phyloP scores from a whole-genome alignment of 208 protist genomes.

The Porcisia hertigi region DNA sequence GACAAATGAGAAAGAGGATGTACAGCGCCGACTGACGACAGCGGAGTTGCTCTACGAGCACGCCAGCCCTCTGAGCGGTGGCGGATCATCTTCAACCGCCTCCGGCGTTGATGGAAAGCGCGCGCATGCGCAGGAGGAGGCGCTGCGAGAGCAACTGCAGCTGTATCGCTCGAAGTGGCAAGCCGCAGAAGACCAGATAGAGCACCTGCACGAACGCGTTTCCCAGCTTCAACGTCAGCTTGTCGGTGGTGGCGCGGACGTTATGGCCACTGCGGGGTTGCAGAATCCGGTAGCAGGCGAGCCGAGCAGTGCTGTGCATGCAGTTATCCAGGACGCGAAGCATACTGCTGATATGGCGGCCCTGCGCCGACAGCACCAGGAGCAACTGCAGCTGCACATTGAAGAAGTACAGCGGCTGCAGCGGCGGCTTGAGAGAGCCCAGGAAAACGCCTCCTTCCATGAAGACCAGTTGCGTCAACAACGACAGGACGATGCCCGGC shows the following conservation, averaged over 20 bases:
- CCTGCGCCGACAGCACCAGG: conserved; percentile 33
- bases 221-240: conserved; percentile 32
- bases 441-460: conserved; percentile 45
- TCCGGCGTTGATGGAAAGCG: background rate
- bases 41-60: conserved; percentile 38
- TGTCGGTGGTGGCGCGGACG: background rate
- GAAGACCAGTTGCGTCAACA: conserved; percentile 53
- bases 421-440: conserved; percentile 53
- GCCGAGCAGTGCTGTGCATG: background rate
- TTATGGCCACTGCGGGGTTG: background rate
- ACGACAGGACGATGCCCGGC: conserved; percentile 42
- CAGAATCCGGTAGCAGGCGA: conserved; percentile 3
- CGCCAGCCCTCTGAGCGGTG: conserved; percentile 2
- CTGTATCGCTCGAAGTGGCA: conserved; percentile 58
- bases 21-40: conserved; percentile 26
- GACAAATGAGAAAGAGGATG: conserved; percentile 4
- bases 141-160: conserved; percentile 42
- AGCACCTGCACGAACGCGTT: conserved; percentile 37
- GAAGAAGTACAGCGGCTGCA: conserved; percentile 62
- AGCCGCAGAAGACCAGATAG: conserved; percentile 47
- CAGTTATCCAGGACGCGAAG: conserved; percentile 6
- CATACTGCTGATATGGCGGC: conserved; percentile 8
- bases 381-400: conserved; percentile 40
- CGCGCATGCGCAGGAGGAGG: conserved; percentile 11
- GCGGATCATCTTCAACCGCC: background rate